Percentiles rank a stretch among this genome's conserved stretches.
Conservation (phyloP, 1,284 basidiomycete species). For the Amylostereum chailletii region DNA sequence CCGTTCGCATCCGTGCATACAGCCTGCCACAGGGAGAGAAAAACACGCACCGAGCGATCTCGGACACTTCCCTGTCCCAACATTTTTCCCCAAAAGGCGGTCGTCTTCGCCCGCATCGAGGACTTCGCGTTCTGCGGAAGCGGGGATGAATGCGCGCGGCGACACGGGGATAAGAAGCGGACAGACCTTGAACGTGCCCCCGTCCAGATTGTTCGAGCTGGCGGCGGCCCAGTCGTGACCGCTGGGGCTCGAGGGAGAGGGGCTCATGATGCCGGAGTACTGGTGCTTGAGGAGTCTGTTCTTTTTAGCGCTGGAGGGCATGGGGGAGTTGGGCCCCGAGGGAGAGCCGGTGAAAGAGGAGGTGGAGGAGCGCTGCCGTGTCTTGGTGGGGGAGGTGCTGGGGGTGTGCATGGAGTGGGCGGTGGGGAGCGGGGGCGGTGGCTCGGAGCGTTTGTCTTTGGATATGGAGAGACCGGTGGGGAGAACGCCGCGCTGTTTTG, state of each 20-base stretch:
- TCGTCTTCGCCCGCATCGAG: conserved; percentile 67
- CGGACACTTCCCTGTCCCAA: conserved; percentile 52
- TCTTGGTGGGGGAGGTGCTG: conserved; percentile 8
- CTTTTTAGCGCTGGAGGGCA: conserved; percentile 14
- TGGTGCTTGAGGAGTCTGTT: conserved; percentile 12
- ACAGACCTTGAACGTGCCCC: conserved; percentile 35
- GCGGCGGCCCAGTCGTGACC: conserved; percentile 46
- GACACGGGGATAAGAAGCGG: conserved; percentile 5
- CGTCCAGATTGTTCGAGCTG: conserved; percentile 33
- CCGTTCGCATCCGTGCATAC: conserved; percentile 3
- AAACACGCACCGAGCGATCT: conserved; percentile 56
- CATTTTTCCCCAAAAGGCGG: conserved; percentile 71
- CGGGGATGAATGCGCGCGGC: neutral
- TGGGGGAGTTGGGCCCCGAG: conserved; percentile 10
- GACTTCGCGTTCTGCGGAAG: conserved; percentile 37
- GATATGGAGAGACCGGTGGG: conserved; percentile 25
- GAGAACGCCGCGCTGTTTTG: conserved; percentile 54
- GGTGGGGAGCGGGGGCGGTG: conserved; percentile 39
- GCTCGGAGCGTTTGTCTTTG: conserved; percentile 37
- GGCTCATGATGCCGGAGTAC: conserved; percentile 4
- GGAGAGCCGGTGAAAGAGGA: conserved; percentile 14
- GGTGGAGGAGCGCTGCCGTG: conserved; percentile 27
- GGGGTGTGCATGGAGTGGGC: conserved; percentile 7
- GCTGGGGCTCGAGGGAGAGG: conserved; percentile 17
- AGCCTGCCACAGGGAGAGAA: conserved; percentile 4